Evolutionary conservation across 1,284 basidiomycete species (phyloP), one percentile per base, ranked within the genome.

Genomic region (Ceratobasidium sp.): DNA sequence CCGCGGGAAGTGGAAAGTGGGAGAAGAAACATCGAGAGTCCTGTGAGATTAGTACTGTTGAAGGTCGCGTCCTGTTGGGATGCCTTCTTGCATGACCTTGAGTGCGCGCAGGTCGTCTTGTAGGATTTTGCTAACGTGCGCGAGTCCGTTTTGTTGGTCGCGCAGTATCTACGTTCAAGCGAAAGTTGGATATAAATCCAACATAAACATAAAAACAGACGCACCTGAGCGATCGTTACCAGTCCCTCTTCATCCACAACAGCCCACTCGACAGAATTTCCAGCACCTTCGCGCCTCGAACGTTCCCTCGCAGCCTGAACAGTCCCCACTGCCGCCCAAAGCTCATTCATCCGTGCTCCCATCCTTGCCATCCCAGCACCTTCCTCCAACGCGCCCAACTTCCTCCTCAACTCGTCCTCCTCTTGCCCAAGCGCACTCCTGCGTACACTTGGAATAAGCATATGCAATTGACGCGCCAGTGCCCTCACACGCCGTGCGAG

Each of bases 301-400:
- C 85, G 81, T 76, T 91, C 89, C 75, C 84, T 80, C 66, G 86
- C 84, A 0, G 91, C 91, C 74, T 86, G 86, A 18, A 95, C 84
- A 69, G 92, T 90, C n/a, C 93, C 93, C 13, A 95, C 85, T 47
- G 91, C 82, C 14, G 92, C 94, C 94, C 94, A 95, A 30, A 96
- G 83, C 80, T 95, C 94, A 76, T 91, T 92, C 77, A 94, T 79
- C 78, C 91, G 91, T 50, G 88, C 89, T 62, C 89, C 88, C 79
- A 95, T 84, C 79, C 91, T 82, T 62, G 92, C 87, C 73, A 87
- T 80, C 82, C 87, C 74, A 6, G 81, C 85, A 78, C 92, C 91
- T 75, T 89, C 89, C 79, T 92, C 91, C 74, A 95, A 87, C 74
- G 88, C 87, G 78, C 95, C 93, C 44, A 96, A 83, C 75, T 84